A percentile compares a stretch with the other conserved stretches of the same genome.
phyloP scores from a whole-genome alignment of 2,329 filamentous ascomycete genomes.

The Ambrosiella cleistominuta region DNA sequence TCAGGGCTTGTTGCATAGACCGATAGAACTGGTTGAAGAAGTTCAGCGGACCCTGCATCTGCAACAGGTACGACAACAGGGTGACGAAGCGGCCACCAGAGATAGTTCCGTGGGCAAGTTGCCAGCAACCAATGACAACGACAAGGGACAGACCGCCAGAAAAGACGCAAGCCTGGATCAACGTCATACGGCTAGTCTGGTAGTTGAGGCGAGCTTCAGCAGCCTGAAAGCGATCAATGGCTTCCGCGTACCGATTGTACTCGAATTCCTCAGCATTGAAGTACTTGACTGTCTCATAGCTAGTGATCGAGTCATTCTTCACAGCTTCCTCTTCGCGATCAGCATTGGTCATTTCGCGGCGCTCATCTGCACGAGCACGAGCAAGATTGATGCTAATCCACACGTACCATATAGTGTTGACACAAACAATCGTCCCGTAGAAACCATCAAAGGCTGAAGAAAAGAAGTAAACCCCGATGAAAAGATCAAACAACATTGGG shows the following conservation, averaged over 20 bases:
- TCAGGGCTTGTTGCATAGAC: conserved; percentile 91
- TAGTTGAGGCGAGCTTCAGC: conserved; percentile 62
- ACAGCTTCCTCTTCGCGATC: conserved; percentile 91
- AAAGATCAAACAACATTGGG: conserved; percentile 83
- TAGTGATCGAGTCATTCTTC: conserved; percentile 96
- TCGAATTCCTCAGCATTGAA: conserved; percentile 75
- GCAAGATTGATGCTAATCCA: conserved; percentile 95
- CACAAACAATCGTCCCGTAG: conserved; percentile 53
- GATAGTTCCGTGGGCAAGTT: conserved; percentile 50
- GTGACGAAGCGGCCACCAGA: conserved; percentile 54
- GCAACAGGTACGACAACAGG: conserved; percentile 60
- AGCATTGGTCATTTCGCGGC: conserved; percentile 85
- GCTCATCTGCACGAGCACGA: conserved; percentile 75
- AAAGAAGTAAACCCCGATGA: conserved; percentile 71
- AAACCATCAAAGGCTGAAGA: conserved; percentile 51
- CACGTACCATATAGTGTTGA: conserved; percentile 90
- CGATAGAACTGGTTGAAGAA: conserved; percentile 92
- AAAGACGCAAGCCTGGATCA: conserved; percentile 64
- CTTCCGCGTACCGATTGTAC: conserved; percentile 52
- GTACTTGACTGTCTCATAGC: conserved; percentile 91
- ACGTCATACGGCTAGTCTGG: conserved; percentile 65
- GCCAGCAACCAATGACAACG: conserved; percentile 58
- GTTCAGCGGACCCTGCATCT: conserved; percentile 65
- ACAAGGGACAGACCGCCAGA: conserved; percentile 57
- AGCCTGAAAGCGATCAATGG: conserved; percentile 52